Percentiles rank a stretch among this genome's conserved stretches.
Conservation (phyloP, 805 yeast genomes). For the Spathaspora boniae region DNA sequence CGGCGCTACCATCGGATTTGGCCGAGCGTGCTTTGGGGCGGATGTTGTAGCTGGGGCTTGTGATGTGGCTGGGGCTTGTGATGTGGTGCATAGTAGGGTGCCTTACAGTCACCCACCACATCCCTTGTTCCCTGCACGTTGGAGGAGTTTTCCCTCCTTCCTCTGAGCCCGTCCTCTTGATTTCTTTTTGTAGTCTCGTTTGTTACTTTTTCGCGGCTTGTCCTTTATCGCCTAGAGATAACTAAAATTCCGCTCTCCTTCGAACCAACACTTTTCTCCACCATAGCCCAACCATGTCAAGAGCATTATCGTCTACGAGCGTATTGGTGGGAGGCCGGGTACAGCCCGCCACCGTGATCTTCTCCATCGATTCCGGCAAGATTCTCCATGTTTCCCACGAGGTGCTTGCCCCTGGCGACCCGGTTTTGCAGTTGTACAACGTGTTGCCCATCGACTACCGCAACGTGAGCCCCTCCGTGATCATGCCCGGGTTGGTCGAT, state of each 20-base stretch:
- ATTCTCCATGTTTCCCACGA: slow-evolving; percentile 47
- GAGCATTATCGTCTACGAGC: slow-evolving; percentile 58
- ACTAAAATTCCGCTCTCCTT: background rate
- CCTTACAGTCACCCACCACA: too few relatives aligned
- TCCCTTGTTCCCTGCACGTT: too few relatives aligned
- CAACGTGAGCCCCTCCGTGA: slow-evolving; percentile 57
- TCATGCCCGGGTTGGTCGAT: slow-evolving; percentile 90
- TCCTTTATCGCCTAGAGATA: background rate
- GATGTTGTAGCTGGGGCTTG: too few relatives aligned
- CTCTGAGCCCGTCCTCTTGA: background rate
- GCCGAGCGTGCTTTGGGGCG: too few relatives aligned
- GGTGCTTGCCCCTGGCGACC: slow-evolving; percentile 37
- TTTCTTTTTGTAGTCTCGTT: background rate
- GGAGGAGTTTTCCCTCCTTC: too few relatives aligned
- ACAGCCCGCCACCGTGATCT: slow-evolving; percentile 63
- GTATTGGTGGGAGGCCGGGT: slow-evolving; percentile 50
- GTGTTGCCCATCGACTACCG: slow-evolving; percentile 42
- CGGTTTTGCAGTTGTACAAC: slow-evolving; percentile 38
- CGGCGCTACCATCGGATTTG: too few relatives aligned
- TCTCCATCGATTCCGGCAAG: slow-evolving; percentile 47
- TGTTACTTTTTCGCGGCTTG: background rate
- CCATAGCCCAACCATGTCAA: slow-evolving; percentile 39
- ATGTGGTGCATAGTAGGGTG: too few relatives aligned
- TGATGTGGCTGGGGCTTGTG: too few relatives aligned
- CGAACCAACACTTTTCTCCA: background rate